Conservation (phyloP, 192 early-diverging fungal genomes). For the Funneliformis geosporum region DNA sequence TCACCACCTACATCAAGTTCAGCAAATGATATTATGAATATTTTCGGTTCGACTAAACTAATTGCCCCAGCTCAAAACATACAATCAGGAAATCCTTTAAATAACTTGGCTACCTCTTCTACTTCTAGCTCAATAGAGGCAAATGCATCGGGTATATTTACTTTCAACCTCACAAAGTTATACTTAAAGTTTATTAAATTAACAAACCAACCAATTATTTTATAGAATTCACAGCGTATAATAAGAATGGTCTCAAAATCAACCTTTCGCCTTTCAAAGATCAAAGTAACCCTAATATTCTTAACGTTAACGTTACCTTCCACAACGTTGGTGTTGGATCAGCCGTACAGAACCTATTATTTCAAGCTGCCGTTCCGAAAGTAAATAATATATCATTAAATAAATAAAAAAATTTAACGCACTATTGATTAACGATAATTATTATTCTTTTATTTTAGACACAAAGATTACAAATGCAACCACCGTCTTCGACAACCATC, state of each 20-base stretch:
- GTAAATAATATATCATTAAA: background rate
- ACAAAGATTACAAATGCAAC: constrained; percentile 68
- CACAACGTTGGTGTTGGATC: constrained; percentile 60
- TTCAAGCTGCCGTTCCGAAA: constrained; percentile 95
- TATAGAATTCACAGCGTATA: constrained; percentile 62
- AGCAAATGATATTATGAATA: background rate
- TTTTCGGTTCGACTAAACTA: background rate
- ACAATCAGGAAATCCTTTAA: background rate
- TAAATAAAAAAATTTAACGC: background rate
- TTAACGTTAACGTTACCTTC: constrained; percentile 73
- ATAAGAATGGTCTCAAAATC: constrained; percentile 77
- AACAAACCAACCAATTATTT: background rate
- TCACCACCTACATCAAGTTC: background rate
- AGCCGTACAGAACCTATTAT: constrained; percentile 63
- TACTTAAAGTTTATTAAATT: background rate
- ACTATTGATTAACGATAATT: background rate
- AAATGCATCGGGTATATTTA: background rate
- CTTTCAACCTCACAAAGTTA: background rate
- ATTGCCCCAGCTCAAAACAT: background rate
- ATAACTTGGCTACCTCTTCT: background rate
- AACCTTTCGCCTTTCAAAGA: constrained; percentile 75
- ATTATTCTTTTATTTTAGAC: background rate
- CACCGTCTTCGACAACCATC: constrained; percentile 71
- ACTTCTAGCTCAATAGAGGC: background rate
- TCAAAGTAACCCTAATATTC: constrained; percentile 53